Evolutionary conservation across 2,329 filamentous ascomycete genomes (phyloP), one percentile per base, ranked within the genome.

Genomic region (Sclerotinia sclerotiorum): DNA sequence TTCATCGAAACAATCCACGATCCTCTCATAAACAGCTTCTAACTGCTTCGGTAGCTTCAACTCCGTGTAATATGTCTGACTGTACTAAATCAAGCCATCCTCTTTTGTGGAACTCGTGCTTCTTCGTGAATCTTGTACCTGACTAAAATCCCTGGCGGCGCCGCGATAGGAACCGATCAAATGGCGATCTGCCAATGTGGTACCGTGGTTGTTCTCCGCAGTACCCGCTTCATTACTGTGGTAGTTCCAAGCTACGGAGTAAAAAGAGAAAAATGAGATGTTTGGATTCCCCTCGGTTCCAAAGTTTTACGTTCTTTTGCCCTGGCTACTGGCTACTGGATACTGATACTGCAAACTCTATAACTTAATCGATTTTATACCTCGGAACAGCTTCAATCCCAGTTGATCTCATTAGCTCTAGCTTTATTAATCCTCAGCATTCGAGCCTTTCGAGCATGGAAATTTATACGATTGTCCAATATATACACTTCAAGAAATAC

Each of bases 31-130:
- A 32, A 35, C 32, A 57, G 6, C 19, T 35, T n/a, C 35, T 46
- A 57, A 57, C 63, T 10, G 32, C 15, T 32, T 27, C 51, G 35
- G 35, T 65, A 55, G 39, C 21, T 51, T 24, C 39, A 48, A 27
- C 46, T 48, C 29, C 48, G 35, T 39, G 35, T 39, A 35, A 5
- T 5, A 29, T 29, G 29, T n/a, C n/a, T n/a, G n/a, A n/a, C n/a
- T n/a, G n/a, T n/a, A n/a, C n/a, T n/a, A n/a, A n/a, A n/a, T n/a
- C n/a, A n/a, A n/a, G n/a, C n/a, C n/a, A n/a, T n/a, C n/a, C n/a
- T 52, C 32, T 65, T 65, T 65, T 65, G 63, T 65, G 63, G 63
- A 65, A 65, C 63, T 55, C 17, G 52, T 49, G 63, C 63, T 46
- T 35, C 42, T 24, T 24, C 27, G 48, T 63, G 39, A 56, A 56